These are phyloP conservation scores for Quercus parvula DNA, from an alignment of 306 rosid genomes.

Conservation along the genomic window DNA sequence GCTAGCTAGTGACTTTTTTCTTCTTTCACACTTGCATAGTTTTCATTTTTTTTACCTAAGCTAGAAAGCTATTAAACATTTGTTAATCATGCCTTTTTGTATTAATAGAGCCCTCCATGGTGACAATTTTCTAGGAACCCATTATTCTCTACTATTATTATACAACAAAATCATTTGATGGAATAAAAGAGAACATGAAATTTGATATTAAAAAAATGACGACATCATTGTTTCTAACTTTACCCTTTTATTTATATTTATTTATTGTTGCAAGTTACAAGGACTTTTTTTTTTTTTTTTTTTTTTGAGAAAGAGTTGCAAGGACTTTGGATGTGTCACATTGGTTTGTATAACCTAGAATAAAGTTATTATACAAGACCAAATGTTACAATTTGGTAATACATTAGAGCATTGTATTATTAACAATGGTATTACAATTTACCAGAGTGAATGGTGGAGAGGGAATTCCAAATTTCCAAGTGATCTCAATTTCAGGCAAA, in stretches of 20 bases:
- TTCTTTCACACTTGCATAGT: background rate
- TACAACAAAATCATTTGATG: background rate
- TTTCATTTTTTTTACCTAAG: background rate
- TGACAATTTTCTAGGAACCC: no score
- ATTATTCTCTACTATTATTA: background rate
- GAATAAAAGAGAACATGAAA: background rate
- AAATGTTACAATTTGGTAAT: background rate
- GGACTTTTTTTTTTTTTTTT: no score
- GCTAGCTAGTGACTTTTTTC: background rate
- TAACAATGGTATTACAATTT: background rate
- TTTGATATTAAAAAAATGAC: background rate
- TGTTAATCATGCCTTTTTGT: background rate
- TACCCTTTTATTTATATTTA: background rate
- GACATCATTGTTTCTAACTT: background rate
- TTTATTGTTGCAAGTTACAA: background rate
- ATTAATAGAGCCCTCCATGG: background rate
- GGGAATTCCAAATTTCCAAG: background rate
- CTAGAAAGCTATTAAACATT: background rate
- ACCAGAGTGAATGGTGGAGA: background rate
- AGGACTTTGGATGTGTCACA: background rate
- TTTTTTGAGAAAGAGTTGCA: no score
- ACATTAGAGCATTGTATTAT: no score
- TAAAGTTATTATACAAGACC: background rate
- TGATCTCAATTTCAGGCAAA: background rate
- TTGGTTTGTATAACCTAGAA: background rate